Conservation (phyloP, 1,284 basidiomycete genomes). For the Tausonia pullulans region DNA sequence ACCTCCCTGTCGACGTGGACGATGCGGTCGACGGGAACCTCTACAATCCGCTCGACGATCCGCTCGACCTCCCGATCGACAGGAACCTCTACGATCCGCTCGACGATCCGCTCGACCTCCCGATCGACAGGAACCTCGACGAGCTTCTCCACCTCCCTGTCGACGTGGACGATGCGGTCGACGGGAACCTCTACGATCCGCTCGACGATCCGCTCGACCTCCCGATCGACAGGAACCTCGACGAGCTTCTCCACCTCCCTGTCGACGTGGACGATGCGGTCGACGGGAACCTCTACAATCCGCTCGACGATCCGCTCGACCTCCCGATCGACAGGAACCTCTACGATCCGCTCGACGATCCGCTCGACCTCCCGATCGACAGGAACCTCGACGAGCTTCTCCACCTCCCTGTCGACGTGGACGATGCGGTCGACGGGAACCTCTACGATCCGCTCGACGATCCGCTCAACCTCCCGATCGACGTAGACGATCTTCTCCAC, state of each 20-base stretch:
- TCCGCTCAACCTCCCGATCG: too few species aligned
- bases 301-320: slow-evolving; percentile 20
- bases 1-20: slow-evolving; percentile 28
- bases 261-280: slow-evolving; percentile 27
- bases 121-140: too few species aligned
- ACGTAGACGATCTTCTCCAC: slow-evolving; percentile 15
- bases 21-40: slow-evolving; percentile 23
- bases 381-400: slow-evolving; percentile 17
- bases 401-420: too few species aligned
- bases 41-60: slow-evolving; percentile 18
- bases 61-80: slow-evolving; percentile 20
- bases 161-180: too few species aligned
- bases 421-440: too few species aligned
- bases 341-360: slow-evolving; percentile 19
- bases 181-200: too few species aligned
- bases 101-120: too few species aligned
- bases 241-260: too few species aligned
- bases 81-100: slow-evolving; percentile 18
- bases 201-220: too few species aligned
- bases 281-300: slow-evolving; percentile 19
- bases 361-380: slow-evolving; percentile 20
- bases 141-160: too few species aligned
- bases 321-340: slow-evolving; percentile 20
- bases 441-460: too few species aligned
- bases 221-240: too few species aligned